Conservation (phyloP, 306 rosid genomes). For the Fragaria nilgerrensis region DNA sequence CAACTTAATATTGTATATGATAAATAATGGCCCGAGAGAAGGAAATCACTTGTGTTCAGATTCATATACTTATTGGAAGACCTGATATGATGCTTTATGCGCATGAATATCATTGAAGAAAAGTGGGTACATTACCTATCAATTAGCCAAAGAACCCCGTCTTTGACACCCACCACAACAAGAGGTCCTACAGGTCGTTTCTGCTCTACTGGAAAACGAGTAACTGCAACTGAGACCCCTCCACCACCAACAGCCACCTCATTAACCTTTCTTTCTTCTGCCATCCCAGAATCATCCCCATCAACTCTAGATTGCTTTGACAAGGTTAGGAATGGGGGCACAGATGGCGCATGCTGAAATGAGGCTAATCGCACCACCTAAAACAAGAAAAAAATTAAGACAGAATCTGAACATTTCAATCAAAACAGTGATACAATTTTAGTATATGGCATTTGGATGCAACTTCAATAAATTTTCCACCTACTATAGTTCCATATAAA, state of each 20-base stretch:
- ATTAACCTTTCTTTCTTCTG: slow-evolving; percentile 72
- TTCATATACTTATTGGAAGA: not conserved
- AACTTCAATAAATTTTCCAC: not conserved
- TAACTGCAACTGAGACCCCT: slow-evolving; percentile 92
- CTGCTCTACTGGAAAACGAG: slow-evolving; percentile 94
- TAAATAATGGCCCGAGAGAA: not conserved
- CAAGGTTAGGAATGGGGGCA: slow-evolving; percentile 79
- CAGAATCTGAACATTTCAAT: not conserved
- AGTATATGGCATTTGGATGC: not conserved
- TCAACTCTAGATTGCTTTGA: slow-evolving; percentile 78
- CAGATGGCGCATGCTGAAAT: slow-evolving; percentile 98
- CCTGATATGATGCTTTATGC: not conserved
- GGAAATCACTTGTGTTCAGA: not conserved
- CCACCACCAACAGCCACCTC: slow-evolving; percentile 99
- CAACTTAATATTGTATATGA: not conserved
- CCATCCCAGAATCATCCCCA: slow-evolving; percentile 57
- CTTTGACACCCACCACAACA: slow-evolving; percentile 89
- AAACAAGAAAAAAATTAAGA: slow-evolving; percentile 21
- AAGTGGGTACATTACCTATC: slow-evolving; percentile 61
- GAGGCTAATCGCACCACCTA: slow-evolving; percentile 98
- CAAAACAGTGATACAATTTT: not conserved
- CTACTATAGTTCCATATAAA: not conserved
- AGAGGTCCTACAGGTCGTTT: slow-evolving; percentile 97
- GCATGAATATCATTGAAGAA: not conserved
- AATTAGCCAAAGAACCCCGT: slow-evolving; percentile 99